phyloP scores from a whole-genome alignment of 1,284 basidiomycete genomes.

The Cystobasidium slooffiae region DNA sequence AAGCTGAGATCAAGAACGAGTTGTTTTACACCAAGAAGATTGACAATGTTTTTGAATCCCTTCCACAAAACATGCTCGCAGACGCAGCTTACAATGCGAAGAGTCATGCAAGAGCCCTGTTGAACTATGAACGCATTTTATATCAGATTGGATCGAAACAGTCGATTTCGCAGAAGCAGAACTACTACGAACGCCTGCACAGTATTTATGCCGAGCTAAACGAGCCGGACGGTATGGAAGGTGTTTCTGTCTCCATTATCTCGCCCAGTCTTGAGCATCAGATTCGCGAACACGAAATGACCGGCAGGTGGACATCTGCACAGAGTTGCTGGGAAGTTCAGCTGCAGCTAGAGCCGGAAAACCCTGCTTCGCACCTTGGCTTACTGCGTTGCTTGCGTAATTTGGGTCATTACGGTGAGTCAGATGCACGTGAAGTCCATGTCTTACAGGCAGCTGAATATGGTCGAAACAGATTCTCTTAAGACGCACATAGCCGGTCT shows the following conservation, averaged over 20 bases:
- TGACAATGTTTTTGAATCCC: slow-evolving; percentile 48
- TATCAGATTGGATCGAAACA: slow-evolving; percentile 56
- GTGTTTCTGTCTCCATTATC: slow-evolving; percentile 85
- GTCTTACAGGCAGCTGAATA: neutral
- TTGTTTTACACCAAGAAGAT: slow-evolving; percentile 51
- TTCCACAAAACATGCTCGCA: slow-evolving; percentile 77
- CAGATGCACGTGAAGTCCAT: neutral
- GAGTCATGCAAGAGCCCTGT: slow-evolving; percentile 88
- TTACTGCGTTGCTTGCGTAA: slow-evolving; percentile 89
- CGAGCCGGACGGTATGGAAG: slow-evolving; percentile 99
- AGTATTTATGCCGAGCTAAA: slow-evolving; percentile 95
- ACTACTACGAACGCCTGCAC: slow-evolving; percentile 88
- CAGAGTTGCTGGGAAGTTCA: slow-evolving; percentile 99
- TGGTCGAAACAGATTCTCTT: slow-evolving; percentile 72
- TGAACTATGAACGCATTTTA: slow-evolving; percentile 90
- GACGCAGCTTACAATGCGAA: slow-evolving; percentile 92
- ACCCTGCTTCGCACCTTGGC: slow-evolving; percentile 85
- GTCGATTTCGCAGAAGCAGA: slow-evolving; percentile 61
- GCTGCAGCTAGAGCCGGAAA: slow-evolving; percentile 86
- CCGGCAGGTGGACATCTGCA: slow-evolving; percentile 95
- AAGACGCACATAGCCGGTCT: slow-evolving; percentile 94
- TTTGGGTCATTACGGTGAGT: slow-evolving; percentile 92
- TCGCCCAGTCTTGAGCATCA: slow-evolving; percentile 93
- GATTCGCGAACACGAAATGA: slow-evolving; percentile 97
- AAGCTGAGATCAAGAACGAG: slow-evolving; percentile 48